phyloP scores from a whole-genome alignment of 352 stramenopile genomes.

The Blastocystis sp. region DNA sequence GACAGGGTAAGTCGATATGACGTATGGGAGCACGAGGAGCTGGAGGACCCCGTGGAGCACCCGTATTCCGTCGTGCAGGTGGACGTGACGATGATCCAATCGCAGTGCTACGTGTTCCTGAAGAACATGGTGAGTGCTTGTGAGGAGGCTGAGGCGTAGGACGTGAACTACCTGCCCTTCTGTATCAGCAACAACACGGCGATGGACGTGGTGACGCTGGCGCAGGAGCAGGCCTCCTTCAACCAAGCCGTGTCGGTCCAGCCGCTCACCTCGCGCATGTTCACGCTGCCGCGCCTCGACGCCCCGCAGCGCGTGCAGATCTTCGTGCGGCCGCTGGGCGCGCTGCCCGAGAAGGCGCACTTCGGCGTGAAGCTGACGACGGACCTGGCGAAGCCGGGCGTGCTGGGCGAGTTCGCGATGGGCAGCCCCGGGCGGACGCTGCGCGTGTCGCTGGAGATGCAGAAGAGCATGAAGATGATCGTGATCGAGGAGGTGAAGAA shows the following conservation, averaged over 20 bases:
- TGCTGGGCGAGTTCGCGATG: conserved; percentile 24
- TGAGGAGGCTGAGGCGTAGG: background rate
- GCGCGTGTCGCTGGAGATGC: conserved; percentile 43
- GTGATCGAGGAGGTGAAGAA: conserved; percentile 50
- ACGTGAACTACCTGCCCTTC: conserved; percentile 56
- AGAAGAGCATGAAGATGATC: conserved; percentile 62
- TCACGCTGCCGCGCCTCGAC: conserved; percentile 34
- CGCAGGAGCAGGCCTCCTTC: conserved; percentile 19
- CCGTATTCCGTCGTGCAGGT: conserved; percentile 36
- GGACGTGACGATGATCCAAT: conserved; percentile 46
- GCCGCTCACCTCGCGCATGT: conserved; percentile 52
- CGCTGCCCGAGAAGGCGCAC: background rate
- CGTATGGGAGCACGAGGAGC: background rate
- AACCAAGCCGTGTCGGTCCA: conserved; percentile 1
- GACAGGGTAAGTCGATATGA: background rate
- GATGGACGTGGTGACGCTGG: conserved; percentile 18
- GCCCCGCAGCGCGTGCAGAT: background rate
- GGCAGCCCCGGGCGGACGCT: conserved; percentile 18
- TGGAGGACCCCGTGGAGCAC: conserved; percentile 20
- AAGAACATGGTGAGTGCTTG: conserved; percentile 41
- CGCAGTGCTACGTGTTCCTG: conserved; percentile 59
- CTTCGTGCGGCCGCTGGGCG: background rate
- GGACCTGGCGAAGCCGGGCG: conserved; percentile 39
- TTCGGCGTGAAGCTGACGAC: background rate
- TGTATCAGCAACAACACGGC: conserved; percentile 58